Evolutionary conservation across 805 yeast genomes (phyloP), one percentile per base, ranked within the genome.

Genomic region (Brettanomyces naardenensis): DNA sequence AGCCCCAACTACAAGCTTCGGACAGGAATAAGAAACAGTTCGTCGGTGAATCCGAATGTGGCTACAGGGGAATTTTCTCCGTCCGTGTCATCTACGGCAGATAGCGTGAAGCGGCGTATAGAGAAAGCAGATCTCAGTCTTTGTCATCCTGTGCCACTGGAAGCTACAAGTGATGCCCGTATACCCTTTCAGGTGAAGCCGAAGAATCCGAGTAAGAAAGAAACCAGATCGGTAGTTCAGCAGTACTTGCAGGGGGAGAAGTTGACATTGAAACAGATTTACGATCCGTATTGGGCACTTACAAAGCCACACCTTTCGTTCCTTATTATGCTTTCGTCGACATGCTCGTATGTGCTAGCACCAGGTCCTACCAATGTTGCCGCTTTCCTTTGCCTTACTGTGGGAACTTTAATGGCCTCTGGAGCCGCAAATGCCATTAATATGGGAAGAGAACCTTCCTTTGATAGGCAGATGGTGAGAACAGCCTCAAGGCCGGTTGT

Each of bases 401-500:
- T 71, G 0, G 98, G 98, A 13, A 92, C 97, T 0, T 75, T 90
- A 1, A 62, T 92, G 25, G 75, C 92, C 46, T 87, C 96, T 0
- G 94, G 95, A 9, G 79, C 96, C 2, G 98, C 98, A 2, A 92
- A 92, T 61, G 95, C 97, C 3, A 87, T 92, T 34, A 92, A 92
- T 54, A 90, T 89, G 95, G 97, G 88, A 2, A 68, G 98, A 48
- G 98, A 92, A 60, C 95, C 96, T 1, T 82, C 75, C 17, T 92
- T 78, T 53, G 98, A 92, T 54, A 69, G 73, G 33, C 71, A 73
- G 53, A 92, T 92, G 98, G 73, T 80, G 3, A 69, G 98, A 53
- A 92, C 98, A 0, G 75, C 82, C 7, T 72, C 80, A 4, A 69
- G 98, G 52, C 98, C 98, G 0, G 89, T 92, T 3, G 97, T 89